Evolutionary conservation across 1,284 basidiomycete genomes (phyloP), one percentile per base, ranked within the genome.

Genomic region (Pascua guehoae): DNA sequence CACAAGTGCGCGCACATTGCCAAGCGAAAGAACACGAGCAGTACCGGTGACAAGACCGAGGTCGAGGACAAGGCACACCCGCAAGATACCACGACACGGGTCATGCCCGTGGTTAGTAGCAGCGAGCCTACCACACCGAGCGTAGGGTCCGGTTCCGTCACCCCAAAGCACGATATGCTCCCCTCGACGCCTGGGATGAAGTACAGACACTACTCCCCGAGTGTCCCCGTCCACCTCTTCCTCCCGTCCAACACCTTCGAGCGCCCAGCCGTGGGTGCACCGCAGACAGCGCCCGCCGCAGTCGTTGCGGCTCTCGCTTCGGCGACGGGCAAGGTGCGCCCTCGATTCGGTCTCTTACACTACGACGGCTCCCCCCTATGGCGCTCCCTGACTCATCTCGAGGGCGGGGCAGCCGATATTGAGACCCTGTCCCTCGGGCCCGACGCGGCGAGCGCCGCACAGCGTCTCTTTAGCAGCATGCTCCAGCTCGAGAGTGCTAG

Each of bases 141-240:
- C 24, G 7, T 7, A 32, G 7, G 4, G 7, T 32, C 24, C 24
- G 24, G 24, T 4, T 32, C 11, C 11, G 5, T 16, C 24, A 10
- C 36, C 32, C 2, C 24, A 32, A 50, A 32, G n/a, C 17, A 10
- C 17, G 53, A 60, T 39, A 24, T 66, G 16, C 84, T 86, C 1
- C 95, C 95, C 2, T 94, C 91, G 1, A 98, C 96, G 0, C 96
- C 96, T 0, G 96, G 96, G n/a, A 97, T 98, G 94, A 99, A 99
- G 78, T 99, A 99, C 75, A 84, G 89, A 51, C 96, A 99, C 78
- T 99, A 99, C 74, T 89, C 93, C 32, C 95, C 95, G 1, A 80
- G 85, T 1, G 85, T 91, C 12, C 90, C 91, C 2, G 88, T 94
- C 17, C 85, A 84, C 32, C 81, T 96, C 8, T 78, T 95, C 36